Percentiles rank a stretch among this genome's conserved stretches.
Evolutionary conservation across 352 stramenopile genomes (phyloP).

Genomic region (Globisporangium cystogenes): DNA sequence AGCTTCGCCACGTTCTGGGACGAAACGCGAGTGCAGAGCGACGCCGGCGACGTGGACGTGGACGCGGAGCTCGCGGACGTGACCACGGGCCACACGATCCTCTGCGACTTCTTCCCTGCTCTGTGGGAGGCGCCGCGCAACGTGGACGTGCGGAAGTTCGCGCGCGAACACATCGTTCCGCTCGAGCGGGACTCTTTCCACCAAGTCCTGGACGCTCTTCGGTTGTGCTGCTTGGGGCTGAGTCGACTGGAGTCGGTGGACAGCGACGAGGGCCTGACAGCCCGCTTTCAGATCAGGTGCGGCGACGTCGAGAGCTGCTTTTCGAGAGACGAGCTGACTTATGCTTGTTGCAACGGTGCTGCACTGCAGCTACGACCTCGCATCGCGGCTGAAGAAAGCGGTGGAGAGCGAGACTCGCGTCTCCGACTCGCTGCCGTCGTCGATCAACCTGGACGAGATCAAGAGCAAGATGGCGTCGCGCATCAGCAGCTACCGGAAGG

Average conservation of each 20-base stretch:
- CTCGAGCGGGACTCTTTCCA: conserved; percentile 55
- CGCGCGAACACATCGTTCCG: conserved; percentile 21
- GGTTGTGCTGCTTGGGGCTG: conserved; percentile 16
- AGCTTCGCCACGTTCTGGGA: conserved; percentile 49
- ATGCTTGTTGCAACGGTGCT: conserved; percentile 5
- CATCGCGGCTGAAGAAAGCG: conserved; percentile 36
- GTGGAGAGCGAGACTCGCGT: conserved; percentile 19
- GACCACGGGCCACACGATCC: conserved; percentile 25
- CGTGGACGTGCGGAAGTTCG: conserved; percentile 13
- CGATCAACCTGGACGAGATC: conserved; percentile 19
- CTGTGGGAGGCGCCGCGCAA: conserved; percentile 11
- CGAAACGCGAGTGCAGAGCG: conserved; percentile 19
- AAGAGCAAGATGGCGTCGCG: conserved; percentile 43
- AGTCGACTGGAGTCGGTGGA: conserved; percentile 21
- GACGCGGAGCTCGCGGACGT: conserved; percentile 25
- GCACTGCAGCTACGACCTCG: conserved; percentile 20
- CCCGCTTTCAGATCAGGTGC: conserved; percentile 31
- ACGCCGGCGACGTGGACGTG: conserved; percentile 20
- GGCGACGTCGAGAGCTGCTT: no score
- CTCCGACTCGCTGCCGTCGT: background rate
- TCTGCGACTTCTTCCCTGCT: conserved; percentile 38
- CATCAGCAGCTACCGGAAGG: conserved; percentile 26
- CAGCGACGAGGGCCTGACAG: conserved; percentile 8
- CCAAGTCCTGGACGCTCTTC: conserved; percentile 43
- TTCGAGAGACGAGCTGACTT: no score